Conservation (phyloP, 2,329 filamentous ascomycete genomes). For the Ceratocystis alfenasii region DNA sequence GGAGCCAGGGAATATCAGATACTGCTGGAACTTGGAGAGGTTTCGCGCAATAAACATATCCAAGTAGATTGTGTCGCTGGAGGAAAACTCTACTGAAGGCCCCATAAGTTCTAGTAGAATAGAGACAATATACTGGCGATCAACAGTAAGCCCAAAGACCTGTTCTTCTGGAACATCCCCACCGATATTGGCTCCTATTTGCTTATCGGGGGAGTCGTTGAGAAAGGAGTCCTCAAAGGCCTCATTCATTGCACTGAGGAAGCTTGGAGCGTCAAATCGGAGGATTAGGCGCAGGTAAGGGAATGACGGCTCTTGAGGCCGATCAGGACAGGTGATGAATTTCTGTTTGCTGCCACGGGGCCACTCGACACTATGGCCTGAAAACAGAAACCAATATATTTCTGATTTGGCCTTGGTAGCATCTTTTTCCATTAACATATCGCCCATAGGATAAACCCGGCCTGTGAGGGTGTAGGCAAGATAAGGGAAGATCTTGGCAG, state of each 20-base stretch:
- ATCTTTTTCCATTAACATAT: conserved; percentile 57
- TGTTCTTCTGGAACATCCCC: conserved; percentile 51
- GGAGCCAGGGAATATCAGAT: conserved; percentile 79
- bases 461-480: conserved; percentile 84
- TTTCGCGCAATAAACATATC: conserved; percentile 98
- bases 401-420: conserved; percentile 70
- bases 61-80: conserved; percentile 79
- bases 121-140: conserved; percentile 83
- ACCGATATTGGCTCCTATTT: conserved; percentile 40
- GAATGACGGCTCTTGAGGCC: conserved; percentile 59
- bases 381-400: conserved; percentile 88
- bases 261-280: conserved; percentile 79
- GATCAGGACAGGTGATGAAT: conserved; percentile 48
- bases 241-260: conserved; percentile 90
- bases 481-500: conserved; percentile 87
- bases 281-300: conserved; percentile 75
- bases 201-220: conserved; percentile 61
- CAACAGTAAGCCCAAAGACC: conserved; percentile 59
- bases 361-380: conserved; percentile 65
- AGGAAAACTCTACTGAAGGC: conserved; percentile 52
- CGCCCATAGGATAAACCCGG: conserved; percentile 79
- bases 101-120: conserved; percentile 89
- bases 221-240: conserved; percentile 92
- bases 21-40: conserved; percentile 90
- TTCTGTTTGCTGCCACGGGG: conserved; percentile 50